Evolutionary conservation across 169 alveolate genomes (phyloP), one percentile per base, ranked within the genome.

Genomic region (Eimeria necatrix): DNA sequence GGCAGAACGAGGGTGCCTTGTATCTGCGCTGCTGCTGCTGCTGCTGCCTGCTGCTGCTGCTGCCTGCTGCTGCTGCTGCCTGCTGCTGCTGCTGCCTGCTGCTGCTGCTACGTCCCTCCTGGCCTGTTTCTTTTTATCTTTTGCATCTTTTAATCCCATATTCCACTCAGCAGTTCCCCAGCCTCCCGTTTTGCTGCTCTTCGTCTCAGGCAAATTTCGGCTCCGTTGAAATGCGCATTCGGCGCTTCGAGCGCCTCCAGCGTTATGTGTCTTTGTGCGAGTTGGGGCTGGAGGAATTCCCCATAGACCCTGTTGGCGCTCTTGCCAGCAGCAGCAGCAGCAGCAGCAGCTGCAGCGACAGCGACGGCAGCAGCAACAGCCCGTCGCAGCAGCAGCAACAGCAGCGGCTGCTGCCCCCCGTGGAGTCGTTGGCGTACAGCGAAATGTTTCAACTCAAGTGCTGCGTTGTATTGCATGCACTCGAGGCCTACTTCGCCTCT

Each of bases 221-320:
- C 3, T 16, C 20, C n/a, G 95, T 93, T 4, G 95, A 93, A 41
- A 10, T 93, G 61, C 74, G 26, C 26, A 48, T 93, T 46, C 92
- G 95, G 4, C 95, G 95, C 12, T 93, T 92, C 93, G 95, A 93
- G 80, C 81, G 93, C 18, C 70, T 78, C 22, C 95, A 70, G 22
- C 83, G 95, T 10, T 80, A 51, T 76, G 24, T 51, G 48, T 46
- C 81, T 22, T 56, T 93, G 56, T 87, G 41, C 14, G 95, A 93
- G 41, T 14, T 51, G 24, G 95, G 95, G 68, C 49, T 60, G 12
- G 95, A 93, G 24, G 89, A 70, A 51, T 83, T 93, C 70, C 95
- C 95, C 9, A 49, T 93, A 18, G 91, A 83, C 71, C 71, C 93
- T 0, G 20, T 86, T 20, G 51, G 70, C 0, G 81, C 78, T 1